Base-by-base conservation (phyloP, 2,329 filamentous ascomycete species). In the Colletotrichum aenigma region DNA sequence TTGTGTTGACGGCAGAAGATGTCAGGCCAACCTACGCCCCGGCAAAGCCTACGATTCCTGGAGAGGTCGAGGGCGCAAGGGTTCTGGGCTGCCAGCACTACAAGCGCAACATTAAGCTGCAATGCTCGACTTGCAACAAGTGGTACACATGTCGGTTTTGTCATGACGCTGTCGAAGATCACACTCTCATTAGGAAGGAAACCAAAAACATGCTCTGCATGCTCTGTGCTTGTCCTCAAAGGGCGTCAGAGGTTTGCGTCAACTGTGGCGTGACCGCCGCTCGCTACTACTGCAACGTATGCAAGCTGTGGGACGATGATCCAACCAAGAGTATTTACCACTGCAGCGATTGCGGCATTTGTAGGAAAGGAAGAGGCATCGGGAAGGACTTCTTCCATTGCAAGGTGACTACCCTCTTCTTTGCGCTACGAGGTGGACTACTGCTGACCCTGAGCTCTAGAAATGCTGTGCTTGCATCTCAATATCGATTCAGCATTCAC, bases 381-480 rank as follows among this genome's bases (percentile, higher is more conserved):
- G 96, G 97, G 6, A 98, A 98, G 82, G 97, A 99, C 83, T 99
- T 98, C 83, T 96, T 97, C 81, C 97, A 99, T 85, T 99, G 97
- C 94, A 97, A 98, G 91, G 95, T 96, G 87, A 83, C 86, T 79
- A 30, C 66, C n/a, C 24, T 74, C 77, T 52, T 78, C 15, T 52
- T 18, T 28, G 30, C 18, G 8, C 16, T 62, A 52, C 60, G 32
- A 10, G 24, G 15, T n/a, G 4, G 26, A 30, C 13, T 12, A 21
- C 36, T 65, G 48, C 64, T 65, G 66, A 68, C 48, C 73, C 18
- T n/a, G 38, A 26, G 24, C 18, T 30, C 15, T 78, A 96, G 93
- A 96, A 93, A 80, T 99, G 97, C 85, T 95, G 95, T 80, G 96
- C 97, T 30, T 99, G 97, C 86, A 97, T 98, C 81, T 94, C 95